Evolutionary conservation across 352 stramenopile species (phyloP), one percentile per base, ranked within the genome.

Genomic region (Phytophthora sojae): DNA sequence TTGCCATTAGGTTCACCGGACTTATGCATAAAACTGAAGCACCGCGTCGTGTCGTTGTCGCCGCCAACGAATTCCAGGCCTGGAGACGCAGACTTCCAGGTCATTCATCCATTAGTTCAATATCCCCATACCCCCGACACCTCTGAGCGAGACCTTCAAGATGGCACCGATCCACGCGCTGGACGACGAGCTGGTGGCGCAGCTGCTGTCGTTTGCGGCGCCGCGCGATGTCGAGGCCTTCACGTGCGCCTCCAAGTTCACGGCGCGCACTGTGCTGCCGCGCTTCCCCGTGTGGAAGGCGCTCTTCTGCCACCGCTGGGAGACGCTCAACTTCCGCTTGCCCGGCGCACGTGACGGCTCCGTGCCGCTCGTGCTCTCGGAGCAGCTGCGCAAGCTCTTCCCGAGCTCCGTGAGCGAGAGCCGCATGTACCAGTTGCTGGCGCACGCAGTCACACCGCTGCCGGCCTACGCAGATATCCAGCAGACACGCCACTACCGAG

Each of bases 381-480:
- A 55, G 56, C 61, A 72, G 21, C 35, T 71, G 12, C 73, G 51
- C 52, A 45, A 69, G 29, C 61, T 80, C 21, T 80, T 80, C 57
- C 69, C 69, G 2, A 51, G 57, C 39, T 51, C 26, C 37, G 58
- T 21, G 25, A 72, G 61, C 39, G 69, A 80, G 52, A 80, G 69
- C 57, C 69, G 69, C 17, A 66, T 78, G 51, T 80, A 67, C 53
- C 74, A 81, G 58, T n/a, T 81, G 25, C 53, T 81, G 55, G 63
- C 70, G 14, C 74, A 81, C 54, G 70, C 70, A 15, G 54, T 81
- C 61, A 76, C 62, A 2, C 61, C 65, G 21, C 61, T 78, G 25
- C 74, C 74, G 25, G 51, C 69, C n/a, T 81, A 74, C 51, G 74
- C 70, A 3, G 74, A 81, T 45, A 76, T 81, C 57, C 60, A 73